Percentiles rank a stretch among this genome's conserved stretches.
phyloP scores from a whole-genome alignment of 129 eudicot species.

The Flaveria robusta region DNA sequence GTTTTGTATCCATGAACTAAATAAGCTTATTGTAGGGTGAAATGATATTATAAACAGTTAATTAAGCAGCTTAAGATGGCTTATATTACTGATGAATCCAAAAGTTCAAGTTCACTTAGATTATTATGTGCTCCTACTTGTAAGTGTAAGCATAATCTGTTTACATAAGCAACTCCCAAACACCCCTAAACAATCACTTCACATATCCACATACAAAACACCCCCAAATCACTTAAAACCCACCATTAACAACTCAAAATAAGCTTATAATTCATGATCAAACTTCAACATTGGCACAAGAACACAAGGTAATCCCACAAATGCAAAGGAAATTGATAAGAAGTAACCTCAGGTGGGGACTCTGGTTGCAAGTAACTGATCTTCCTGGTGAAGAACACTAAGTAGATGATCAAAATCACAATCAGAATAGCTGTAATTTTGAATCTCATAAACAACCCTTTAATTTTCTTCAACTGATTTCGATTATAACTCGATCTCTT shows the following conservation, averaged over 20 bases:
- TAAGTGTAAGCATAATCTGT: not conserved
- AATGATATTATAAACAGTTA: not conserved
- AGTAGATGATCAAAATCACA: slow-evolving; percentile 56
- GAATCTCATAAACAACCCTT: slow-evolving; percentile 57
- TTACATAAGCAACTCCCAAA: not conserved
- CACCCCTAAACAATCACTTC: not conserved
- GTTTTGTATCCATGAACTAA: not conserved
- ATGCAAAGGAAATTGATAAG: not conserved
- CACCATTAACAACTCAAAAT: not conserved
- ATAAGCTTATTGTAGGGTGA: not conserved
- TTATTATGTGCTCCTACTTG: not conserved
- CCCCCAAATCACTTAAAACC: not conserved
- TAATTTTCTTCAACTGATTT: slow-evolving; percentile 66
- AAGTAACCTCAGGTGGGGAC: slow-evolving; percentile 55
- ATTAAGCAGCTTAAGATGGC: not conserved
- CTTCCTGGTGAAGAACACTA: slow-evolving; percentile 44
- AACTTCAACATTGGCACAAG: slow-evolving; percentile 5
- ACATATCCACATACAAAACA: not conserved
- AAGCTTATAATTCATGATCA: slow-evolving; percentile 15
- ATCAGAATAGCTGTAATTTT: slow-evolving; percentile 46
- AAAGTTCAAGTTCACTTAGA: not conserved
- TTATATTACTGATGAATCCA: not conserved
- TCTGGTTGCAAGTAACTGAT: slow-evolving; percentile 30
- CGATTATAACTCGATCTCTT: slow-evolving; percentile 49
- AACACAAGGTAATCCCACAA: not conserved